Evolutionary conservation across 768 basidiomycete species (phyloP), one percentile per base, ranked within the genome.

Genomic region (Myochromella boudieri): DNA sequence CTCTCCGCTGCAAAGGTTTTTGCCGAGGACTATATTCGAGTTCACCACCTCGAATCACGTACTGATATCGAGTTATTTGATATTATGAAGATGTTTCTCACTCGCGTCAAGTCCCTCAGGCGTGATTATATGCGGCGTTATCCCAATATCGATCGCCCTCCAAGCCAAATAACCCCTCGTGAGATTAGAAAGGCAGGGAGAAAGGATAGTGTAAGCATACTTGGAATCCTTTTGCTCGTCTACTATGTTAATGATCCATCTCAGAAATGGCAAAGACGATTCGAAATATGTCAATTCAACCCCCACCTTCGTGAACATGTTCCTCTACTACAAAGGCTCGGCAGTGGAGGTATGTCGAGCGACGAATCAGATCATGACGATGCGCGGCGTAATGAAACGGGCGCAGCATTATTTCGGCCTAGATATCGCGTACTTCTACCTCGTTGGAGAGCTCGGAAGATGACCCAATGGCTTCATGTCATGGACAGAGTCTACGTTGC

Each of bases 281-380:
- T 54, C 3, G 28, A 40, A 12, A 40, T 39, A 21, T 36, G 38
- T 9, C 40, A 51, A 36, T 4, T 20, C n/a, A 36, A 48, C 24
- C 31, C 49, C 0, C 15, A 32, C n/a, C 41, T 61, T 14, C 42
- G 25, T 1, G 12, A 20, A 18, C 60, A 61, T 22, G 41, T 43
- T 2, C 12, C 24, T 10, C 49, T 61, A 31, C 49, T 61, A 4
- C 51, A 59, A 25, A 22, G 37, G 7, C 54, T 61, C 14, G 56
- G 60, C 6, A n/a, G 47, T 1, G 52, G 57, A 20, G 60, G 60
- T 3, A 61, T 61, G 60, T 60, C 58, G 5, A 56, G 54, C 28
- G 55, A 61, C 46, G 54, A 61, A 34, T 59, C 58, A 9, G 56
- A 60, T 9, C 24, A 48, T 4, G 38, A 52, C 8, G 41, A 53